A percentile compares a stretch with the other conserved stretches of the same genome.
Evolutionary conservation across 164 flowering plant species (phyloP).

Genomic region (Berberis vulgaris): DNA sequence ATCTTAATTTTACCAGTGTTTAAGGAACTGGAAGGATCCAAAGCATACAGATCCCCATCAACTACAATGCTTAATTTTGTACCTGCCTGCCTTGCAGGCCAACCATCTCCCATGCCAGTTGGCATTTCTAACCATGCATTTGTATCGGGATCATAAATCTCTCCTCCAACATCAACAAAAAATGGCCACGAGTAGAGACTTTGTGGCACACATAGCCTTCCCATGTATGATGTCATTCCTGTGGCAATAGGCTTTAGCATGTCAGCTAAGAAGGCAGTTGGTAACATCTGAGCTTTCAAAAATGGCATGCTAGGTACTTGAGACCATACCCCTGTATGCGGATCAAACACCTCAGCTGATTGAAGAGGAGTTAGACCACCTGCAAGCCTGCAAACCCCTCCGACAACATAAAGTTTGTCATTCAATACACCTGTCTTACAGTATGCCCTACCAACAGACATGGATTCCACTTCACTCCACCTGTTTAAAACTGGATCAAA

Average conservation of each 20-base stretch:
- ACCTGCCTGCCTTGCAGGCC: conserved; percentile 96
- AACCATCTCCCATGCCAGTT: conserved; percentile 90
- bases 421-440: conserved; percentile 28
- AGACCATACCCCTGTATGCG: conserved; percentile 54
- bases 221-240: conserved; percentile 75
- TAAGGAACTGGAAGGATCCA: conserved; percentile 74
- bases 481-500: conserved; percentile 62
- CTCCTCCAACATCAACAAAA: conserved; percentile 90
- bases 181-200: conserved; percentile 87
- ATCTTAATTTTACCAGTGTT: conserved; percentile 71
- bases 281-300: conserved; percentile 63
- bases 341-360: conserved; percentile 86
- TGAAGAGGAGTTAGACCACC: conserved; percentile 78
- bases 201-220: conserved; percentile 75
- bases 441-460: conserved; percentile 31
- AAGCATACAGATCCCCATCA: conserved; percentile 71
- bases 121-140: conserved; percentile 90
- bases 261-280: conserved; percentile 67
- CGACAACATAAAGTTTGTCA: conserved; percentile 41
- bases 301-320: conserved; percentile 85
- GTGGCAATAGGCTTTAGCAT: conserved; percentile 93
- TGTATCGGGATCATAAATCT: conserved; percentile 69
- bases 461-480: conserved; percentile 53
- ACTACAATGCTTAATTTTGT: conserved; percentile 82
- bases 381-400: conserved; percentile 66